Base-by-base conservation (phyloP, 768 basidiomycete genomes). In the Hericium alpestre region DNA sequence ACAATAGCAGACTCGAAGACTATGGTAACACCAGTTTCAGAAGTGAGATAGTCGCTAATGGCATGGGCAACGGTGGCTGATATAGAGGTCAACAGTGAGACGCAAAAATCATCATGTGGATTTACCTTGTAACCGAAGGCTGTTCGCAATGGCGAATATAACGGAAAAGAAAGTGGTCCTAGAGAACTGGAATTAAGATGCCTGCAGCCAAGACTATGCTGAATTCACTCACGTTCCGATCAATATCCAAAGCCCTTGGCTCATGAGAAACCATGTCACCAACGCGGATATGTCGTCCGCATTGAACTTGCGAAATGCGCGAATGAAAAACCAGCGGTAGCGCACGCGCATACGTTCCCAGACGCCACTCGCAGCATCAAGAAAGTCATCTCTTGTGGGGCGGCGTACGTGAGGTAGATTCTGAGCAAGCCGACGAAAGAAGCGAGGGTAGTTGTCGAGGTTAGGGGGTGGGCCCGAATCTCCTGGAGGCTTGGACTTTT, bases 1-100 rank as follows among this genome's bases (percentile, higher is more conserved):
- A 98, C 94, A 64, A 98, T 94, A 32, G 96, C 96, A 4, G 90
- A 93, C 70, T 99, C 96, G 68, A 97, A 97, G 54, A 95, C 89
- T 63, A 99, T 85, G 13, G 85, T 93, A 43, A 95, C 84, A 2
- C 96, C 96, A 0, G 94, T 96, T 67, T 93, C 89, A 0, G 86
- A 77, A 5, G 96, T 98, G 57, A 99, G 74, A 68, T 98, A 94
- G 69, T 93, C 86, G 60, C 93, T 95, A 51, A 98, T 86, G 7
- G 82, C 83, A 38, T 83, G 80, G 10, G 95, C 96, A 38, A 98
- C 79, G 64, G 85, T 88, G 65, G 86, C 92, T 90, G 67, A 60
- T 55, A 63, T 56, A 38, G 51, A 57, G 23, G 54, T 50, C 38
- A 38, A 51, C 46, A 57, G 57, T 46, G 32, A 55, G 49, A 52